These are phyloP conservation scores for Aureobasidium namibiae DNA, from an alignment of 2,329 filamentous ascomycete species.

Conservation along the genomic window DNA sequence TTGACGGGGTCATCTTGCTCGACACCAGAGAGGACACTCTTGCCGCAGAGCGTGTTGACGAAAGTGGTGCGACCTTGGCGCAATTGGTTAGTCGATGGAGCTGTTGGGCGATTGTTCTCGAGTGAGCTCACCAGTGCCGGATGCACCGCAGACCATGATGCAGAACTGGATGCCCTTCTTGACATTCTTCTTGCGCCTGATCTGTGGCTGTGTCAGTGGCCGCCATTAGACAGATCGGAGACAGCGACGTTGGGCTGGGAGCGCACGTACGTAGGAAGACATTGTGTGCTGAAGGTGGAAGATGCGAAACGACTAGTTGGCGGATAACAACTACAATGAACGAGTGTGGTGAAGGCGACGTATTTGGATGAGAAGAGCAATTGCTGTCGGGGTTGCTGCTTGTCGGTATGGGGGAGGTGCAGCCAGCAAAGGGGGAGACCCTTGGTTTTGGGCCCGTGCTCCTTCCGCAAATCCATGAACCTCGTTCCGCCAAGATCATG, in stretches of 20 bases:
- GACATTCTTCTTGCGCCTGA: conserved; percentile 99
- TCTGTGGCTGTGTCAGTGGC: conserved; percentile 40
- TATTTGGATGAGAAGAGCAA: neutral
- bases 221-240: conserved; percentile 14
- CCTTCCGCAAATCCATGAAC: neutral
- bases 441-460: conserved; percentile 4
- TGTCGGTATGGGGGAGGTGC: conserved; percentile 11
- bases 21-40: conserved; percentile 83
- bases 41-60: conserved; percentile 97
- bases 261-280: conserved; percentile 12
- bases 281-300: neutral
- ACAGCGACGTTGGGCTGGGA: neutral
- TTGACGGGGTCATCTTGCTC: conserved; percentile 83
- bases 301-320: neutral
- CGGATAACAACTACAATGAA: neutral
- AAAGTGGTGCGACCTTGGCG: conserved; percentile 85
- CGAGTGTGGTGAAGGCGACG: conserved; percentile 8
- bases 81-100: conserved; percentile 6
- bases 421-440: conserved; percentile 7
- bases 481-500: neutral
- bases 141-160: conserved; percentile 99
- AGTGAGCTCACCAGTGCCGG: conserved; percentile 69
- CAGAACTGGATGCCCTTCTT: conserved; percentile 99
- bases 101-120: conserved; percentile 26
- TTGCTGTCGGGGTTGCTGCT: neutral